Evolutionary conservation across 306 rosid species (phyloP).

Genomic region (Rubus parviflorus): DNA sequence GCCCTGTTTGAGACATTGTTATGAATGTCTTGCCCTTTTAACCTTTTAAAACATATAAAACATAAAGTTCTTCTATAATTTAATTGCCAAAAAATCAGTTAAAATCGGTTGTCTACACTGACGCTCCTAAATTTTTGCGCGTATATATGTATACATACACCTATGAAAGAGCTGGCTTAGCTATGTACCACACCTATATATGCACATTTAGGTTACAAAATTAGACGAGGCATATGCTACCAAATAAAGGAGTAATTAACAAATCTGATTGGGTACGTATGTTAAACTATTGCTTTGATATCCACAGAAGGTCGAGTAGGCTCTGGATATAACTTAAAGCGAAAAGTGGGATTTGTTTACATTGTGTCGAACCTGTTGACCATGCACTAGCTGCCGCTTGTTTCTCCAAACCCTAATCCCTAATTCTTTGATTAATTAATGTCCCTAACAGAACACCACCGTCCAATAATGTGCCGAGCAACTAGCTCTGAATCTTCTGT

Average conservation of each 20-base stretch:
- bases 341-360: constrained; percentile 7
- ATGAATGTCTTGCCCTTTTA: too few species aligned
- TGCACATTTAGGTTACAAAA: not conserved
- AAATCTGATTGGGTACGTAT: not conserved
- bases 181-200: not conserved
- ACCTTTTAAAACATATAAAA: not conserved
- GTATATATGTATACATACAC: not conserved
- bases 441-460: constrained; percentile 2
- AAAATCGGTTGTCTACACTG: not conserved
- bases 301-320: not conserved
- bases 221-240: not conserved
- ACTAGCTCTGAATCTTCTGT: not conserved
- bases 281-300: constrained; percentile 1
- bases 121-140: not conserved
- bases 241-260: not conserved
- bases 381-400: not conserved
- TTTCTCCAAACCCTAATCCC: constrained; percentile 11
- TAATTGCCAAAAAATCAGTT: not conserved
- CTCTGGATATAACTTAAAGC: not conserved
- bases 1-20: too few species aligned
- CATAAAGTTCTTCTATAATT: not conserved
- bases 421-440: not conserved
- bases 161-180: not conserved
- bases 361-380: not conserved
- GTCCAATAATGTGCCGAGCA: constrained; percentile 9